phyloP scores from a whole-genome alignment of 1,284 basidiomycete species.

The Grifola frondosa region DNA sequence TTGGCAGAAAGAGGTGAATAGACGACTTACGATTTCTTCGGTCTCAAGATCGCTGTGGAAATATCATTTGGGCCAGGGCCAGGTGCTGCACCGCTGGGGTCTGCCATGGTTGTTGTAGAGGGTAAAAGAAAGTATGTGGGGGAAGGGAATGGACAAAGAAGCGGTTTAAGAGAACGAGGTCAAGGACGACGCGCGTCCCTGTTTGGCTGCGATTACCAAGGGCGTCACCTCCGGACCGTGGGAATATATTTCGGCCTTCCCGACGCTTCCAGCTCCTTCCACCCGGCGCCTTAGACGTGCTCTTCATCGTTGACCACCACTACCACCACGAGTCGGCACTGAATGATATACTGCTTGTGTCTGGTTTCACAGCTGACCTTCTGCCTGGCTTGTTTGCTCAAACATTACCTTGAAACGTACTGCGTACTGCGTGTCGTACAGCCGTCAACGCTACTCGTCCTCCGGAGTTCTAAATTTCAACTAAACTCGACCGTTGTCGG shows the following conservation, averaged over 20 bases:
- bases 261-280: slow-evolving; percentile 23
- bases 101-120: slow-evolving; percentile 27
- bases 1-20: slow-evolving; percentile 9
- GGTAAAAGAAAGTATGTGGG: slow-evolving; percentile 22
- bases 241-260: slow-evolving; percentile 24
- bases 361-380: too few relatives aligned
- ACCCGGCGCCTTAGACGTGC: background rate
- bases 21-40: slow-evolving; percentile 89
- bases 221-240: slow-evolving; percentile 47
- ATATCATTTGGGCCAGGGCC: slow-evolving; percentile 79
- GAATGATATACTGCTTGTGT: too few relatives aligned
- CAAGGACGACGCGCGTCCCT: slow-evolving; percentile 47
- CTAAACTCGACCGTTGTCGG: too few relatives aligned
- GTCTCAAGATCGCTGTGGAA: slow-evolving; percentile 91
- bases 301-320: too few relatives aligned
- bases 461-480: too few relatives aligned
- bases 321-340: too few relatives aligned
- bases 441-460: too few relatives aligned
- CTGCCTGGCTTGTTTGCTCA: too few relatives aligned
- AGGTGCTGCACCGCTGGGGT: slow-evolving; percentile 76
- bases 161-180: slow-evolving; percentile 27
- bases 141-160: slow-evolving; percentile 16
- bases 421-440: too few relatives aligned
- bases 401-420: too few relatives aligned
- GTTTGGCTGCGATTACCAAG: slow-evolving; percentile 14